Evolutionary conservation across 2,329 filamentous ascomycete species (phyloP), one percentile per base, ranked within the genome.

Genomic region (Alternaria brassicicola): DNA sequence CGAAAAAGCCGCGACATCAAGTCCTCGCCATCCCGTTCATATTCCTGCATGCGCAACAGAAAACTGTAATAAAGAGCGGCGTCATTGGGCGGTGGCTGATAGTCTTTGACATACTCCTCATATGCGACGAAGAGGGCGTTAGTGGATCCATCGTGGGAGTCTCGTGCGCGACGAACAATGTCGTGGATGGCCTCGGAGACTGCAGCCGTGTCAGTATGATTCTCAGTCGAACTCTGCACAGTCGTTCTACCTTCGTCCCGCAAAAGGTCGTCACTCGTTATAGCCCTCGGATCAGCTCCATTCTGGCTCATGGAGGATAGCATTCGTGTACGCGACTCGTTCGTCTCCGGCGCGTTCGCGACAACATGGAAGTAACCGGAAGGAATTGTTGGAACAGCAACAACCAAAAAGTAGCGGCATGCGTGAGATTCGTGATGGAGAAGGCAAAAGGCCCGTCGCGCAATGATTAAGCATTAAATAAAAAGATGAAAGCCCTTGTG

Each of bases 71-170:
- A 89, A 66, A 90, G 86, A 67, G 88, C 87, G 69, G 93, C 91
- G 65, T 89, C 83, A 68, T 91, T 88, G n/a, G 87, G 84, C 58
- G 91, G 84, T 63, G 92, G 81, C 53, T 87, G 89, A 79, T 90
- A 82, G 64, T 87, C 82, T 5, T 85, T 86, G n/a, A 96, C 84
- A 39, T 93, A 83, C 55, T 86, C 83, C 71, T 95, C 89, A 73
- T 96, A 96, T 28, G 92, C 91, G 52, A 85, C 84, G 78, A 96
- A 96, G 17, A 97, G 84, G 9, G 92, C 91, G 71, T 88, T 88
- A 2, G 66, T 64, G 57, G 89, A 92, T 3, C 91, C 88, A 54
- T 85, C 85, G 1, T 86, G 82, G 28, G 90, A 83, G 38, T 85
- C 80, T 78, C 93, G 87, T 41, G 91, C 93, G 67, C 85, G 83